Evolutionary conservation across 2,329 filamentous ascomycete species (phyloP).

Genomic region (Hypomyces rosellus): DNA sequence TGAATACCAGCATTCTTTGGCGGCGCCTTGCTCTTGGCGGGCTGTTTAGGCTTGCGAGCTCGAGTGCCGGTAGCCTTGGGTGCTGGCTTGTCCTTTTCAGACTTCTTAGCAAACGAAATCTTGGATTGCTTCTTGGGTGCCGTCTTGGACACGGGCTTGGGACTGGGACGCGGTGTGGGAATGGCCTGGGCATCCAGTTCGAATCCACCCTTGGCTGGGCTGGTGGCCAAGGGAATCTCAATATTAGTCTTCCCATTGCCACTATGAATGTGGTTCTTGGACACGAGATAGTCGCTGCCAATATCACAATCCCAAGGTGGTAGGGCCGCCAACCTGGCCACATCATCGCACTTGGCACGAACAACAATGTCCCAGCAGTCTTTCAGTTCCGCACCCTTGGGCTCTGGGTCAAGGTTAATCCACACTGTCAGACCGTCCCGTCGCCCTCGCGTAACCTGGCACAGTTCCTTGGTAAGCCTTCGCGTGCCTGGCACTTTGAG

Average conservation of each 20-base stretch:
- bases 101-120: conserved; percentile 36
- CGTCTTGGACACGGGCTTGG: conserved; percentile 37
- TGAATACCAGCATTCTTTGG: conserved; percentile 35
- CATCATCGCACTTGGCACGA: conserved; percentile 77
- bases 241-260: conserved; percentile 31
- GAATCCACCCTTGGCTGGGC: conserved; percentile 25
- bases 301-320: conserved; percentile 52
- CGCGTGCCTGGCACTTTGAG: conserved; percentile 91
- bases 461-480: conserved; percentile 85
- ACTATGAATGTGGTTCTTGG: conserved; percentile 38
- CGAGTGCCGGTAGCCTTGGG: conserved; percentile 24
- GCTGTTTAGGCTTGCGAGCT: conserved; percentile 26
- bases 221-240: conserved; percentile 24
- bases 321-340: conserved; percentile 65
- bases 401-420: conserved; percentile 87
- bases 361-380: conserved; percentile 92
- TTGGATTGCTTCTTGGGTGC: conserved; percentile 45
- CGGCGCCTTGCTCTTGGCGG: conserved; percentile 30
- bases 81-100: conserved; percentile 14
- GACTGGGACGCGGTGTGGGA: conserved; percentile 52
- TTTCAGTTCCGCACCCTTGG: conserved; percentile 76
- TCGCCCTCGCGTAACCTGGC: conserved; percentile 73
- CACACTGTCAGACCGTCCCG: conserved; percentile 83
- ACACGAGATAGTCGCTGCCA: conserved; percentile 43
- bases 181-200: conserved; percentile 43